Conservation (phyloP, 495 filamentous ascomycete species). For the Patellaria atrata region DNA sequence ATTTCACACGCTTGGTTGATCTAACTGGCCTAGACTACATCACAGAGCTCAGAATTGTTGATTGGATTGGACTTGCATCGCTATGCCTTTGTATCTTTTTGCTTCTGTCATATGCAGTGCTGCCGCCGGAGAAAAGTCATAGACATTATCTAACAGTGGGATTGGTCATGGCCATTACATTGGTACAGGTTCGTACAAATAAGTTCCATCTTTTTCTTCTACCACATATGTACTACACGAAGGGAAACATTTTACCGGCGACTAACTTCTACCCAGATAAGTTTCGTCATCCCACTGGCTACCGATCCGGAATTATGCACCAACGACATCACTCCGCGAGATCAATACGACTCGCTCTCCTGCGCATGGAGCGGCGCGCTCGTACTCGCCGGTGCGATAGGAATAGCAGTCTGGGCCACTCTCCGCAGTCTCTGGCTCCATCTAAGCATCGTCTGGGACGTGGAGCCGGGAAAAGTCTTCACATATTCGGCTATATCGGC, state of each 20-base stretch:
- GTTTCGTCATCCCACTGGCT: slow-evolving; percentile 24
- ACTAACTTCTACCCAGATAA: slow-evolving; percentile 15
- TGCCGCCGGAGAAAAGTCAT: slow-evolving; percentile 22
- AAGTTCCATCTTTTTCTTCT: neutral
- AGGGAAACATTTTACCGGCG: neutral
- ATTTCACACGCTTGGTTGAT: neutral
- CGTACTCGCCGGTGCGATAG: slow-evolving; percentile 21
- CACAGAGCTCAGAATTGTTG: slow-evolving; percentile 17
- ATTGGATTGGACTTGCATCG: slow-evolving; percentile 24
- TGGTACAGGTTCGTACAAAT: slow-evolving; percentile 17
- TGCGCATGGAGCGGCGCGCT: slow-evolving; percentile 27
- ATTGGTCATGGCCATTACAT: slow-evolving; percentile 20
- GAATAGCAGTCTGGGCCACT: slow-evolving; percentile 24
- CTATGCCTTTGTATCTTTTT: slow-evolving; percentile 25
- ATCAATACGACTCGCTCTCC: slow-evolving; percentile 20
- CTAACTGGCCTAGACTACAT: slow-evolving; percentile 11
- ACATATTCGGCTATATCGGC: slow-evolving; percentile 18
- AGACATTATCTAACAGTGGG: slow-evolving; percentile 26
- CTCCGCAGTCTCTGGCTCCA: slow-evolving; percentile 27
- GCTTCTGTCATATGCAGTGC: slow-evolving; percentile 24
- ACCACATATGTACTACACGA: no score
- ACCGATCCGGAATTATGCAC: slow-evolving; percentile 21
- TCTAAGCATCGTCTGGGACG: slow-evolving; percentile 28
- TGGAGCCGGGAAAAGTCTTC: slow-evolving; percentile 19
- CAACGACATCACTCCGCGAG: slow-evolving; percentile 27